Conservation (phyloP, 2,329 filamentous ascomycete species). For the Neofusicoccum umdonicola region DNA sequence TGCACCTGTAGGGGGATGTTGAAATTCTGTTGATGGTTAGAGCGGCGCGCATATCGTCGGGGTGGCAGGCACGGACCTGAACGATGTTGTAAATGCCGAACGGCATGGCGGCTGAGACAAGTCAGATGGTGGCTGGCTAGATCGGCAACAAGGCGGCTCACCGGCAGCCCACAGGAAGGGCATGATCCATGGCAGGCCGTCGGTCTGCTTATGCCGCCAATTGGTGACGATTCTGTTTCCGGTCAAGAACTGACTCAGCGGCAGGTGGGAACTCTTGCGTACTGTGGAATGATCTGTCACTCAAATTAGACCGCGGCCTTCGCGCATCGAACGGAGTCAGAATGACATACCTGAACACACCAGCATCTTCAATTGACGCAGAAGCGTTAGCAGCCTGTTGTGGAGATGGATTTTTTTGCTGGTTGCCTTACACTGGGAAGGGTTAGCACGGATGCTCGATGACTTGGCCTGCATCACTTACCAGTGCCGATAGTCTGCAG, state of each 20-base stretch:
- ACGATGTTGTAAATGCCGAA: slow-evolving; percentile 52
- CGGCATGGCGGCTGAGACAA: slow-evolving; percentile 39
- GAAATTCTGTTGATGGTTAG: slow-evolving; percentile 44
- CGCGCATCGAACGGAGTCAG: not conserved
- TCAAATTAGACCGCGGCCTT: slow-evolving; percentile 23
- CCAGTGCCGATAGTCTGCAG: slow-evolving; percentile 39
- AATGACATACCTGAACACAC: slow-evolving; percentile 38
- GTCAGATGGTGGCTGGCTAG: slow-evolving; percentile 2
- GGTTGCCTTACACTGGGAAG: slow-evolving; percentile 22
- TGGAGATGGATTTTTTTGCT: slow-evolving; percentile 18
- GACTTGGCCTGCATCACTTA: slow-evolving; percentile 20
- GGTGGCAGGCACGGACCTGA: slow-evolving; percentile 35
- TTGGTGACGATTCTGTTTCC: slow-evolving; percentile 57
- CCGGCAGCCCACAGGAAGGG: slow-evolving; percentile 64
- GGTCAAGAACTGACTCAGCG: slow-evolving; percentile 19
- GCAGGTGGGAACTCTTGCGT: not conserved
- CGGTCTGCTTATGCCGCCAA: slow-evolving; percentile 59
- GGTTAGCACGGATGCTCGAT: slow-evolving; percentile 7
- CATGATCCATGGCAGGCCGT: slow-evolving; percentile 60
- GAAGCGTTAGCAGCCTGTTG: slow-evolving; percentile 20
- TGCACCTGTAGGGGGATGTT: slow-evolving; percentile 56
- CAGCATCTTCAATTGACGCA: slow-evolving; percentile 32
- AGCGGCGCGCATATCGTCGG: not conserved
- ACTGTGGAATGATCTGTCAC: slow-evolving; percentile 37
- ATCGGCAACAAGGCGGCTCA: slow-evolving; percentile 24